phyloP scores from a whole-genome alignment of 768 basidiomycete genomes.

The Kwoniella bestiolae region DNA sequence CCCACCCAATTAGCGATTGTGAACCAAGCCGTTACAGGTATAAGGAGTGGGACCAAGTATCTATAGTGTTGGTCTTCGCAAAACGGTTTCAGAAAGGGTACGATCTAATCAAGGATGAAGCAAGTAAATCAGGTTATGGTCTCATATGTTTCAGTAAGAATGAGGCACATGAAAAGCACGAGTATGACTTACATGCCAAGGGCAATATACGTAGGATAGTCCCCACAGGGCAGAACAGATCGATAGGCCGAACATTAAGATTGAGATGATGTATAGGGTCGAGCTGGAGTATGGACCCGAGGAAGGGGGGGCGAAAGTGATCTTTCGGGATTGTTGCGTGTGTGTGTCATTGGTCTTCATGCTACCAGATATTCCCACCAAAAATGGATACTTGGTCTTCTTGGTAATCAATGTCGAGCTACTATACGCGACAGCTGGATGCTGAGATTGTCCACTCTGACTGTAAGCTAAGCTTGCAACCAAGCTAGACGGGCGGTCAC shows the following conservation, averaged over 20 bases:
- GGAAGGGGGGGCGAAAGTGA: conserved; percentile 19
- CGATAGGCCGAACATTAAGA: conserved; percentile 9
- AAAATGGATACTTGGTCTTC: too few relatives aligned
- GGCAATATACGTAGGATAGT: conserved; percentile 26
- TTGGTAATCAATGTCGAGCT: too few relatives aligned
- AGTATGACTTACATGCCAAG: conserved; percentile 8
- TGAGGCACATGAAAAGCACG: background rate
- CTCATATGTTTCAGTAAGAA: too few relatives aligned
- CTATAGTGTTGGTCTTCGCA: conserved; percentile 81
- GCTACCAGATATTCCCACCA: too few relatives aligned
- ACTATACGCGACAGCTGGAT: too few relatives aligned
- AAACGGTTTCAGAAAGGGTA: conserved; percentile 4
- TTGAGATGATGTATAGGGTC: conserved; percentile 21
- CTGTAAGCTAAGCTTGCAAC: too few relatives aligned
- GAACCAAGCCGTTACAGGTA: conserved; percentile 83
- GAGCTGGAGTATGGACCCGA: background rate
- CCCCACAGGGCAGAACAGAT: conserved; percentile 11
- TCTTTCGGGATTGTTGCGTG: background rate
- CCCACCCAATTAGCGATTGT: conserved; percentile 99
- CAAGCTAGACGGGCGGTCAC: background rate
- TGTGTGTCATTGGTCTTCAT: background rate
- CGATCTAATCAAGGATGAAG: background rate
- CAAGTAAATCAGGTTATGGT: too few relatives aligned
- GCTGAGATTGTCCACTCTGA: too few relatives aligned
- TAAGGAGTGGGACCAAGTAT: conserved; percentile 75